phyloP scores from a whole-genome alignment of 1,139 yeast species.

The Eremothecium sinecaudum region DNA sequence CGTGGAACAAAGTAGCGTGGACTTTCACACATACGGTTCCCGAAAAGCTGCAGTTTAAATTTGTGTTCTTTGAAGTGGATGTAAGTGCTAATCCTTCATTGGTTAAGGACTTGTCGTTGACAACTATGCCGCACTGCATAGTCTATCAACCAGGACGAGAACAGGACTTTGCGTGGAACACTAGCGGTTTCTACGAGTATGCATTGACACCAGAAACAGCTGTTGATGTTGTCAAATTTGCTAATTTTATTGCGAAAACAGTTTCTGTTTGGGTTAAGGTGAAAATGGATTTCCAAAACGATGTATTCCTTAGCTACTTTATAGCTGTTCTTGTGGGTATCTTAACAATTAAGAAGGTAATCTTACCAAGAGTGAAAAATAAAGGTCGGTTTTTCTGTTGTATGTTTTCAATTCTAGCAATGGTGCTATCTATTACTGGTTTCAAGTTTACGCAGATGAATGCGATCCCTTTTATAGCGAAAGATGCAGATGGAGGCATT shows the following conservation, averaged over 20 bases:
- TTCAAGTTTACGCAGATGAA: constrained; percentile 53
- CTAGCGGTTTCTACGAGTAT: constrained; percentile 31
- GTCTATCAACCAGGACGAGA: constrained; percentile 44
- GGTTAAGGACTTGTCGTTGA: constrained; percentile 37
- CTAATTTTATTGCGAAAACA: constrained; percentile 42
- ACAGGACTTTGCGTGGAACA: constrained; percentile 21
- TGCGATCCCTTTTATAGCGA: constrained; percentile 54
- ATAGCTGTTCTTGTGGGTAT: constrained; percentile 39
- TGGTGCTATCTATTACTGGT: constrained; percentile 47
- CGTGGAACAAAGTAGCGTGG: constrained; percentile 35
- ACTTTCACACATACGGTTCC: constrained; percentile 40
- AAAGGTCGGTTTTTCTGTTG: constrained; percentile 32
- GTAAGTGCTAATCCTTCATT: constrained; percentile 36
- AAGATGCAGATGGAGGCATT: constrained; percentile 37
- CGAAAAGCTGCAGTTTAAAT: constrained; percentile 27
- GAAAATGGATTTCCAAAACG: constrained; percentile 35
- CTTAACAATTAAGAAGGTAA: constrained; percentile 41
- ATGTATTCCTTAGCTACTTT: constrained; percentile 41
- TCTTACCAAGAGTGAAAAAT: constrained; percentile 31
- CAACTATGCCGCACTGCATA: constrained; percentile 55
- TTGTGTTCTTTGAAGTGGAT: constrained; percentile 46
- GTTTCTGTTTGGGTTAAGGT: constrained; percentile 38
- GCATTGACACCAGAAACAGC: constrained; percentile 23
- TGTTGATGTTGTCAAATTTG: constrained; percentile 36
- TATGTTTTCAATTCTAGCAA: constrained; percentile 34